A percentile compares a stretch with the other conserved stretches of the same genome.
These are phyloP conservation scores for Lachnellula hyalina DNA, from an alignment of 2,329 filamentous ascomycete species.

Conservation along the genomic window DNA sequence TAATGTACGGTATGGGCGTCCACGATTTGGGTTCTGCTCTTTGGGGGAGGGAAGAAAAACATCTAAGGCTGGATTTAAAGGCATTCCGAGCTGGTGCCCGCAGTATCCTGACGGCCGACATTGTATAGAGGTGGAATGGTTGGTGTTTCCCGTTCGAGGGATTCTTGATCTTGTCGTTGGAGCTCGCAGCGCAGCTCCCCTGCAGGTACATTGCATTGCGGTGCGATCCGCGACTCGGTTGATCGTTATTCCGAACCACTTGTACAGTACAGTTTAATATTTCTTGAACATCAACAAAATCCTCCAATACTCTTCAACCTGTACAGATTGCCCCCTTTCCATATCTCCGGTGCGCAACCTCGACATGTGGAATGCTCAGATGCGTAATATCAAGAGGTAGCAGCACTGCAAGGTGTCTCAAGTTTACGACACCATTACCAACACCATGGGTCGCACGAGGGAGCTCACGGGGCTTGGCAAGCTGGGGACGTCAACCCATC, in stretches of 20 bases:
- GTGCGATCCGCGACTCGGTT: slow-evolving; percentile 15
- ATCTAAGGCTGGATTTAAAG: slow-evolving; percentile 16
- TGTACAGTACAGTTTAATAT: not conserved
- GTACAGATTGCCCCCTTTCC: not conserved
- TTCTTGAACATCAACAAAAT: not conserved
- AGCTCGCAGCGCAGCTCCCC: slow-evolving; percentile 12
- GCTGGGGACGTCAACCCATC: not conserved
- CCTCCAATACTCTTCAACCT: not conserved
- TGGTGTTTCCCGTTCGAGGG: not conserved
- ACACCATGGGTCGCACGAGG: not conserved
- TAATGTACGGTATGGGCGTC: slow-evolving; percentile 48
- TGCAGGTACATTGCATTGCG: not conserved
- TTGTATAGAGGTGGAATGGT: slow-evolving; percentile 7
- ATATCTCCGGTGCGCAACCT: not conserved
- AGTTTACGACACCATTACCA: not conserved
- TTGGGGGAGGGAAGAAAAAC: slow-evolving; percentile 21
- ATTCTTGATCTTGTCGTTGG: not conserved
- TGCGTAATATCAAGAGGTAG: slow-evolving; percentile 19
- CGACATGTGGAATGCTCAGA: slow-evolving; percentile 27
- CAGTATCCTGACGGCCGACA: slow-evolving; percentile 26
- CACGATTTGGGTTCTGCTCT: slow-evolving; percentile 29
- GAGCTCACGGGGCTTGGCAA: not conserved
- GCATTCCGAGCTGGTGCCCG: slow-evolving; percentile 22
- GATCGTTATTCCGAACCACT: not conserved
- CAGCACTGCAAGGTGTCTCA: slow-evolving; percentile 13